phyloP scores from a whole-genome alignment of 2,329 filamentous ascomycete species.

The Rutstroemia sydowiana region DNA sequence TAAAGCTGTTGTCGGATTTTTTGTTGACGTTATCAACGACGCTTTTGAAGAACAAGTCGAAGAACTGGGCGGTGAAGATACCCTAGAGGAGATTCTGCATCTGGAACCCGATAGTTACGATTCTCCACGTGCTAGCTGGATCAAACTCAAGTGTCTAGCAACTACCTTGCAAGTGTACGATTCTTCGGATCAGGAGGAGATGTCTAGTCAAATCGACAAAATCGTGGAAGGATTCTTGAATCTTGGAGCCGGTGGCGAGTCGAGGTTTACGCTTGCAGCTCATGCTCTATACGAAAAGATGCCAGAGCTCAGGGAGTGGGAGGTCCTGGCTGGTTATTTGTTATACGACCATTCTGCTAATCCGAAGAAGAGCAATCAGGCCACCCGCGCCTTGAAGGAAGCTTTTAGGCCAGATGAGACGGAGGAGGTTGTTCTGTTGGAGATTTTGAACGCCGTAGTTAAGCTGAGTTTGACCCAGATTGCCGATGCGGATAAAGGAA shows the following conservation, averaged over 20 bases:
- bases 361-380: constrained; percentile 56
- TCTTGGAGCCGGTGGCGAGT: constrained; percentile 61
- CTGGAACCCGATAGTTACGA: constrained; percentile 66
- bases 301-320: constrained; percentile 77
- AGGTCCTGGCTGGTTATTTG: constrained; percentile 80
- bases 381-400: constrained; percentile 40
- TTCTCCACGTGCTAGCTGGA: constrained; percentile 73
- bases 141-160: constrained; percentile 83
- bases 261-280: constrained; percentile 76
- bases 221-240: constrained; percentile 42
- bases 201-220: constrained; percentile 41
- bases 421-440: constrained; percentile 80
- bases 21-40: constrained; percentile 79
- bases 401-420: constrained; percentile 26
- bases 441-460: constrained; percentile 77
- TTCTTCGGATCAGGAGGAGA: constrained; percentile 53
- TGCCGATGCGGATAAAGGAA: constrained; percentile 55
- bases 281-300: constrained; percentile 80
- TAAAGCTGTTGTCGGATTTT: constrained; percentile 85
- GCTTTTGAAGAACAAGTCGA: constrained; percentile 73
- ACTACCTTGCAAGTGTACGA: constrained; percentile 81
- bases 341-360: constrained; percentile 79
- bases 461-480: constrained; percentile 63
- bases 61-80: constrained; percentile 73
- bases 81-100: constrained; percentile 66